A percentile compares a stretch with the other conserved stretches of the same genome.
Conservation (phyloP, 2,329 filamentous ascomycete genomes). For the Fusarium marasasianum region DNA sequence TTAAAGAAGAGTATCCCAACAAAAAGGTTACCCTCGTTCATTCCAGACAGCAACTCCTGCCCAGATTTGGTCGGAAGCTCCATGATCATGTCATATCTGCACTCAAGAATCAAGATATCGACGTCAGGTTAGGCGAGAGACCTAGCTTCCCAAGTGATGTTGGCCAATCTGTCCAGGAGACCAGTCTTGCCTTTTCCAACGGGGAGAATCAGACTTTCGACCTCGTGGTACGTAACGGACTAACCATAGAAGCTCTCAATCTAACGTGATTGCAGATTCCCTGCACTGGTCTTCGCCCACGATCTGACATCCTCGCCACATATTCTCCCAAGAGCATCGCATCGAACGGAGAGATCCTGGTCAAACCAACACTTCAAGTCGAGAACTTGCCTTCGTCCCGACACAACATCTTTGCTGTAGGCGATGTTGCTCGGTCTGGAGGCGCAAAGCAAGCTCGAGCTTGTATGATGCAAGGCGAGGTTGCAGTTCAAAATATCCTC, state of each 20-base stretch:
- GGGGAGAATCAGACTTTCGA: conserved; percentile 1
- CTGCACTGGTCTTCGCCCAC: conserved; percentile 23
- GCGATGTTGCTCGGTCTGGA: conserved; percentile 17
- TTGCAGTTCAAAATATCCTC: background rate
- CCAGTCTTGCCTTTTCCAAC: background rate
- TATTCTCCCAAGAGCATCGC: conserved; percentile 6
- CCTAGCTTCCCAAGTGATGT: background rate
- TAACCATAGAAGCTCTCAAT: accelerated
- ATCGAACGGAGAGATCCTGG: background rate
- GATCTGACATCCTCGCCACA: background rate
- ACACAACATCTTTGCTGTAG: conserved; percentile 3
- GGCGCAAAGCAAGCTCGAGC: conserved; percentile 28
- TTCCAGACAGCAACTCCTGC: conserved; percentile 14
- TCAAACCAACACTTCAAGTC: conserved; percentile 18
- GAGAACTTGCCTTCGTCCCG: background rate
- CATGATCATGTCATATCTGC: background rate
- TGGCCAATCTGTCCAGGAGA: background rate
- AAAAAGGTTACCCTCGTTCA: conserved; percentile 20
- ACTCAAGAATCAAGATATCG: background rate
- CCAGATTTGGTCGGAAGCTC: conserved; percentile 13
- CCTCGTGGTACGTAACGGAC: background rate
- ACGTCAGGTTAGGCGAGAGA: conserved; percentile 1
- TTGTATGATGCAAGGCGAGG: conserved; percentile 11
- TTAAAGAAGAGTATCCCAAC: conserved; percentile 1
- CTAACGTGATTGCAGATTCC: background rate